These are phyloP conservation scores for Pseudonectria foliicola DNA, from an alignment of 2,329 filamentous ascomycete genomes.

Conservation along the genomic window DNA sequence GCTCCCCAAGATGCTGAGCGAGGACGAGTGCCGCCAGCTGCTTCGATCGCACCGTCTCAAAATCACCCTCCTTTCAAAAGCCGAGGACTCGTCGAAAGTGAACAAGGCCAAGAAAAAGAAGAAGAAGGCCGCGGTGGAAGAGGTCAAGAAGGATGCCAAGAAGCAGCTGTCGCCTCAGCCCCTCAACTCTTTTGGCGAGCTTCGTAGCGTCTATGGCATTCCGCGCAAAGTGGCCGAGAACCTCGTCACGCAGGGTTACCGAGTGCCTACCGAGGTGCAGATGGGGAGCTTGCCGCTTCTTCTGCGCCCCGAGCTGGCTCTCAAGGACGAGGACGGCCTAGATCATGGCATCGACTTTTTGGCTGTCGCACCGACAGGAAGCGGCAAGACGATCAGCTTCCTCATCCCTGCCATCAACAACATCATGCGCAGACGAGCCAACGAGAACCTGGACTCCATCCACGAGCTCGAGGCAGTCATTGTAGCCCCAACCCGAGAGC, in stretches of 20 bases:
- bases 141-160: constrained; percentile 44
- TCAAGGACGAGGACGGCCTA: constrained; percentile 32
- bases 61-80: constrained; percentile 63
- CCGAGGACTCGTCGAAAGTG: constrained; percentile 33
- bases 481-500: constrained; percentile 70
- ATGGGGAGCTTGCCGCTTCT: constrained; percentile 77
- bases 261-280: constrained; percentile 87
- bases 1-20: constrained; percentile 40
- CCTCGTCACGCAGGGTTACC: constrained; percentile 75
- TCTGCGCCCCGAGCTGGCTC: constrained; percentile 48
- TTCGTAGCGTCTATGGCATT: constrained; percentile 66
- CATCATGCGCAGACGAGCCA: constrained; percentile 52
- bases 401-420: constrained; percentile 79
- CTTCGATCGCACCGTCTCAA: constrained; percentile 79
- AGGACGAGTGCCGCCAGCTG: constrained; percentile 66
- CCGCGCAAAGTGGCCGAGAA: constrained; percentile 70
- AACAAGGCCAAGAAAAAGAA: constrained; percentile 54
- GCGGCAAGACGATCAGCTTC: constrained; percentile 92
- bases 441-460: constrained; percentile 29
- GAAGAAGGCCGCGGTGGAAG: constrained; percentile 40
- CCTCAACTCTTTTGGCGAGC: constrained; percentile 65
- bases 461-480: constrained; percentile 60
- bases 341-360: constrained; percentile 61
- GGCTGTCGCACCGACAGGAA: constrained; percentile 88
- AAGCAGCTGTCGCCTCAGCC: constrained; percentile 70